Conservation (phyloP, 1,284 basidiomycete genomes). For the Schizophyllum amplum region DNA sequence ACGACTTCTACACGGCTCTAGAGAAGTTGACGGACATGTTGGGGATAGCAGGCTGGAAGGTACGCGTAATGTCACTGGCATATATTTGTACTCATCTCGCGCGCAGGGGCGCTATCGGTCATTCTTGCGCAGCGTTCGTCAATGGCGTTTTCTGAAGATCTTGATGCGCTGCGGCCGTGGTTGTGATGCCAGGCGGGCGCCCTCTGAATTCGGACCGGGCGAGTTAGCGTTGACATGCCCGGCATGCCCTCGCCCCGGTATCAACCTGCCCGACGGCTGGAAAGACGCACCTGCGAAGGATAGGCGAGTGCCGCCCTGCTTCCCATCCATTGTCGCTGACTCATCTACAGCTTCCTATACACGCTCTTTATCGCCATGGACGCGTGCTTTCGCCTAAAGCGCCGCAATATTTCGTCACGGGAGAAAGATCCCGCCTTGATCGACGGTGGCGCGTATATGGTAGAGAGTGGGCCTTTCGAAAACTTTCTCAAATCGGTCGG, state of each 20-base stretch:
- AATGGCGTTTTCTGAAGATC: constrained; percentile 9
- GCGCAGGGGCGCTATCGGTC: constrained; percentile 3
- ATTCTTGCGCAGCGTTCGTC: constrained; percentile 2
- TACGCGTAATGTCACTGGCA: neutral
- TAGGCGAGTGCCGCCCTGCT: too few relatives aligned
- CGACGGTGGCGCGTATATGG: constrained; percentile 9
- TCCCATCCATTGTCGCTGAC: too few relatives aligned
- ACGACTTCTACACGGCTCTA: constrained; percentile 14
- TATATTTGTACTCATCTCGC: too few relatives aligned
- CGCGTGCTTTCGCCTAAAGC: constrained; percentile 16
- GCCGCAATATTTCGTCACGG: constrained; percentile 6
- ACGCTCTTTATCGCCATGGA: constrained; percentile 12
- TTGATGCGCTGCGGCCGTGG: constrained; percentile 12
- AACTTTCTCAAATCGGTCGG: constrained; percentile 4
- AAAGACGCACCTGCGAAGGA: constrained; percentile 10
- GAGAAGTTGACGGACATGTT: constrained; percentile 9
- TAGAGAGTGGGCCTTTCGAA: constrained; percentile 4
- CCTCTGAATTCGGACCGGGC: constrained; percentile 14
- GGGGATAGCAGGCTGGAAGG: neutral
- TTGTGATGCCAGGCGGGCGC: constrained; percentile 6
- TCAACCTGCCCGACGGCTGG: constrained; percentile 19
- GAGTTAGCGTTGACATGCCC: constrained; percentile 20
- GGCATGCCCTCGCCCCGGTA: constrained; percentile 21
- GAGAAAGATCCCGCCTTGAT: constrained; percentile 7
- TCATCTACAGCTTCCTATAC: constrained; percentile 11